phyloP scores from a whole-genome alignment of 495 filamentous ascomycete species.

The Xylaria longipes region DNA sequence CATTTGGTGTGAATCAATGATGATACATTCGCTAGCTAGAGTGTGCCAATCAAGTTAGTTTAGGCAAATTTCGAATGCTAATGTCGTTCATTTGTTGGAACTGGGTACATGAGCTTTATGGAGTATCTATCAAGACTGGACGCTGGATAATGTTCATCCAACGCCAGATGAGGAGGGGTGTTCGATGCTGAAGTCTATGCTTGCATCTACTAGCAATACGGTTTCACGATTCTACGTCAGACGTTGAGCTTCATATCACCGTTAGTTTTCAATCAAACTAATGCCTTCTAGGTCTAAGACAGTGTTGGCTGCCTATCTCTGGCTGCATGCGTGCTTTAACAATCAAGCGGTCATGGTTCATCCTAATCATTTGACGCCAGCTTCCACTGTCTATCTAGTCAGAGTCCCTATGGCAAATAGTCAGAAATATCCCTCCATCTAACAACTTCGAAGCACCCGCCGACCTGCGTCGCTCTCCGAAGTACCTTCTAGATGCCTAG shows the following conservation, averaged over 20 bases:
- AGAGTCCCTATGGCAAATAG: neutral
- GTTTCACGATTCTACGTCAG: neutral
- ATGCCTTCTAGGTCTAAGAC: neutral
- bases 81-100: neutral
- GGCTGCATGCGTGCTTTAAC: neutral
- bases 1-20: neutral
- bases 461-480: neutral
- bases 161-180: too few relatives aligned
- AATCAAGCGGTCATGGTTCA: neutral
- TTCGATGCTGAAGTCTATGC: too few relatives aligned
- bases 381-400: neutral
- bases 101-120: neutral
- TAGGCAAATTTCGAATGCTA: too few relatives aligned
- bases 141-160: neutral
- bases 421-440: neutral
- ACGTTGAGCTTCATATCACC: neutral
- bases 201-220: too few relatives aligned
- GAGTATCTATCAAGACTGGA: neutral
- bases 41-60: neutral
- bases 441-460: neutral
- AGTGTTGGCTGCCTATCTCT: neutral
- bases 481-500: neutral
- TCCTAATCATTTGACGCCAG: neutral
- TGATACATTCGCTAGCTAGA: neutral
- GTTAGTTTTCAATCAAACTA: neutral